Evolutionary conservation across 2,329 filamentous ascomycete genomes (phyloP).

Genomic region (Diaporthe destruens): DNA sequence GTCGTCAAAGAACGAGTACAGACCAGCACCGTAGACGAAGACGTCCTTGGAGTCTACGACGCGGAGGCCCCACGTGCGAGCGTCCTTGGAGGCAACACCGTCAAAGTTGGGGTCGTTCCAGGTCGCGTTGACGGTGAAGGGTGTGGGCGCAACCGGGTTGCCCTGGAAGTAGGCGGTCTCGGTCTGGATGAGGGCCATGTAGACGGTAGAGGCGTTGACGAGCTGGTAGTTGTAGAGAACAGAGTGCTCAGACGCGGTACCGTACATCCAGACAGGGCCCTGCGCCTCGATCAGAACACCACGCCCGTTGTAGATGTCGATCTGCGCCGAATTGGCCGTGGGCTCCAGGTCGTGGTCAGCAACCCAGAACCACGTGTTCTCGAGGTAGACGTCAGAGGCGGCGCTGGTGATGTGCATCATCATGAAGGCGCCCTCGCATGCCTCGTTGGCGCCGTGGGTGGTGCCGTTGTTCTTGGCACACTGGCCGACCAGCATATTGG

Average conservation of each 20-base stretch:
- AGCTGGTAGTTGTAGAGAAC: constrained; percentile 89
- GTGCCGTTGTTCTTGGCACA: constrained; percentile 82
- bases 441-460: constrained; percentile 70
- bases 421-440: constrained; percentile 81
- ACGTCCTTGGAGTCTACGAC: constrained; percentile 76
- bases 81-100: constrained; percentile 64
- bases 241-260: constrained; percentile 76
- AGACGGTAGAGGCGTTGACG: constrained; percentile 80
- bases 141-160: constrained; percentile 79
- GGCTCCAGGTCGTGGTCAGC: constrained; percentile 91
- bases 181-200: constrained; percentile 86
- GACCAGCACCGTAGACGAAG: constrained; percentile 77
- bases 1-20: constrained; percentile 89
- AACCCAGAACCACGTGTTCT: constrained; percentile 93
- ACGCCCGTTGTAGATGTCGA: constrained; percentile 89
- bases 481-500: constrained; percentile 81
- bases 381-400: constrained; percentile 77
- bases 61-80: constrained; percentile 83
- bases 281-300: constrained; percentile 84
- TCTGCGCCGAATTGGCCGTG: constrained; percentile 71
- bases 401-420: constrained; percentile 73
- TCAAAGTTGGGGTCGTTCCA: constrained; percentile 79
- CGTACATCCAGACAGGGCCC: constrained; percentile 85
- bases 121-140: constrained; percentile 69
- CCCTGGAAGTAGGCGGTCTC: constrained; percentile 92